phyloP scores from a whole-genome alignment of 495 filamentous ascomycete species.

The Daldinia vernicosa region DNA sequence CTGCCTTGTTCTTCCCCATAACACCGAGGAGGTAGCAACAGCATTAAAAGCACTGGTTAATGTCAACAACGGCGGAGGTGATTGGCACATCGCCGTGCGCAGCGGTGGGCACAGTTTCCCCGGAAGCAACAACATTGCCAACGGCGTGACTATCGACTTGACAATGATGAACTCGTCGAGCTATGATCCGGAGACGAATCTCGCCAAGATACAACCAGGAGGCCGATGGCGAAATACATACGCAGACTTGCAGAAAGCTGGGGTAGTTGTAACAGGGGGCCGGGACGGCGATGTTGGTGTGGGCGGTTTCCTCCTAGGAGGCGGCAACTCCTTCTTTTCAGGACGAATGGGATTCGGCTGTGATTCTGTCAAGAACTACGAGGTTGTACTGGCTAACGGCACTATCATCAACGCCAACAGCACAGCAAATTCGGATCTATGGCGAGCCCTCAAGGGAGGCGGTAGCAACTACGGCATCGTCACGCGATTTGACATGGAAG shows the following conservation, averaged over 20 bases:
- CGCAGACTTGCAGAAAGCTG: conserved; percentile 44
- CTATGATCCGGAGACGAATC: conserved; percentile 50
- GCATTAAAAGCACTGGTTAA: conserved; percentile 45
- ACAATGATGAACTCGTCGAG: conserved; percentile 52
- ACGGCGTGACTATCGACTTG: conserved; percentile 64
- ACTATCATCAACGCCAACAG: conserved; percentile 58
- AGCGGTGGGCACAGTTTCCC: conserved; percentile 57
- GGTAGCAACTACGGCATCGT: conserved; percentile 65
- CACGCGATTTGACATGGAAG: conserved; percentile 59
- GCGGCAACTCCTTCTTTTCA: conserved; percentile 55
- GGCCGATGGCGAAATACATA: conserved; percentile 58
- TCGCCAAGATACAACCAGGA: conserved; percentile 55
- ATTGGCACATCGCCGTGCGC: conserved; percentile 58
- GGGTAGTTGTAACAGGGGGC: conserved; percentile 52
- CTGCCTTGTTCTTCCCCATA: conserved; percentile 53
- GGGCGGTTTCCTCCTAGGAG: conserved; percentile 54
- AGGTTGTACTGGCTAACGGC: conserved; percentile 64
- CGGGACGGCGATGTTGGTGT: conserved; percentile 55
- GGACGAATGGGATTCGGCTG: conserved; percentile 56
- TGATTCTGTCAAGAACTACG: conserved; percentile 58
- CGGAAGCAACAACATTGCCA: conserved; percentile 51
- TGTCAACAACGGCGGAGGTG: conserved; percentile 44
- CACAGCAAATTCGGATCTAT: conserved; percentile 57
- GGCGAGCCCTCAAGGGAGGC: conserved; percentile 64
- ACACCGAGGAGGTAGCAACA: conserved; percentile 48